A percentile compares a stretch with the other conserved stretches of the same genome.
phyloP scores from a whole-genome alignment of 1,284 basidiomycete species.

The Caloboletus firmus region DNA sequence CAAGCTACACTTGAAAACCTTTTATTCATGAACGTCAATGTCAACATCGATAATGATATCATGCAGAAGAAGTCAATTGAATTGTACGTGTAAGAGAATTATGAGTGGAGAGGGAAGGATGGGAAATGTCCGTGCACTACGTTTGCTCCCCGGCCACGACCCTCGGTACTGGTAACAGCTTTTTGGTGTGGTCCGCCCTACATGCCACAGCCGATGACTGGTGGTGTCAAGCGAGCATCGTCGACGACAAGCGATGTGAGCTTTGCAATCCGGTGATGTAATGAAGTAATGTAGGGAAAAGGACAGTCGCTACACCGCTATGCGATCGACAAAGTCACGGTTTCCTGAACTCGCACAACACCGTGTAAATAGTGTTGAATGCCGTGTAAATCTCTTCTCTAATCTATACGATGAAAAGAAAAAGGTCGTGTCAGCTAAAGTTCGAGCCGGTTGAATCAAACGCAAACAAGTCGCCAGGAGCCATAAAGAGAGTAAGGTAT shows the following conservation, averaged over 20 bases:
- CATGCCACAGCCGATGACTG: constrained; percentile 3
- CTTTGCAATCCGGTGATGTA: neutral
- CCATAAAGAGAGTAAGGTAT: neutral
- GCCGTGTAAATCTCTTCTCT: constrained; percentile 99
- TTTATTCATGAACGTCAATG: constrained; percentile 16
- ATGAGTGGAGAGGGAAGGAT: constrained; percentile 27
- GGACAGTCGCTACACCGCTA: neutral
- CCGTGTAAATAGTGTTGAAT: constrained; percentile 98
- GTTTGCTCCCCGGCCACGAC: constrained; percentile 34
- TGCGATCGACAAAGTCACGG: constrained; percentile 45
- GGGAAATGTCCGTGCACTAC: constrained; percentile 43
- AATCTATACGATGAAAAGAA: constrained; percentile 58
- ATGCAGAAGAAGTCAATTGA: constrained; percentile 27
- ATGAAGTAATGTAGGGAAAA: constrained; percentile 3
- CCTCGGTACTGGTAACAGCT: constrained; percentile 29
- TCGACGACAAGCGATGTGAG: constrained; percentile 9
- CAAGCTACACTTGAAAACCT: neutral
- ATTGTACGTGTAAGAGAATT: constrained; percentile 30
- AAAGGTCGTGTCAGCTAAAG: constrained; percentile 44
- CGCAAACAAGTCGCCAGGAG: neutral
- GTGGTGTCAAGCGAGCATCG: constrained; percentile 12
- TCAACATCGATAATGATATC: constrained; percentile 32
- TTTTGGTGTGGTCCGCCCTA: constrained; percentile 14
- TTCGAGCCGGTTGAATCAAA: neutral
- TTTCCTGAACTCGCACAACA: constrained; percentile 87